Evolutionary conservation across 1,284 basidiomycete species (phyloP).

Genomic region (Amylostereum areolatum): DNA sequence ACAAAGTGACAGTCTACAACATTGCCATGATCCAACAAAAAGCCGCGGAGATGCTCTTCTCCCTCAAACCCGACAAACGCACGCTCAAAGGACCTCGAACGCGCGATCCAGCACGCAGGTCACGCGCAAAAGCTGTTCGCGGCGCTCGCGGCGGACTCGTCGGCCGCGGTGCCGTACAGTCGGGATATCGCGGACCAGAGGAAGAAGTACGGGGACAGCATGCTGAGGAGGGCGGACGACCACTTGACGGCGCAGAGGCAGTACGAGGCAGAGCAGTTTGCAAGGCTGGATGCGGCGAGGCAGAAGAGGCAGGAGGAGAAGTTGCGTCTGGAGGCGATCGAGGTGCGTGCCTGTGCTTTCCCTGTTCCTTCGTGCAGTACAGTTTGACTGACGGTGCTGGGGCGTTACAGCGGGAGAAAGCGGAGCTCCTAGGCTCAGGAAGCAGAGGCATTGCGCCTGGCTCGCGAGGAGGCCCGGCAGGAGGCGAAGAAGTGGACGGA

Average conservation of each 20-base stretch:
- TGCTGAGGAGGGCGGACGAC: conserved; percentile 76
- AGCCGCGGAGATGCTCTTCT: conserved; percentile 82
- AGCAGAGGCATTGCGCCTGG: conserved; percentile 68
- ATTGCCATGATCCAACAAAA: conserved; percentile 97
- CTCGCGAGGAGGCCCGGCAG: conserved; percentile 70
- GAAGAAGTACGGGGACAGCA: conserved; percentile 79
- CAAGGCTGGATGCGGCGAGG: conserved; percentile 69
- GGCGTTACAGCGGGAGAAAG: conserved; percentile 51
- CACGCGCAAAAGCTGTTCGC: conserved; percentile 88
- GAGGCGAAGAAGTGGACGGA: conserved; percentile 73
- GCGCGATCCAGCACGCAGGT: conserved; percentile 76
- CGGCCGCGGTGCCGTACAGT: conserved; percentile 73
- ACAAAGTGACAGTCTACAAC: conserved; percentile 89
- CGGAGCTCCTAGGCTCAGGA: conserved; percentile 52
- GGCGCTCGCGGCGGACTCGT: conserved; percentile 70
- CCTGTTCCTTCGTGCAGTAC: neutral
- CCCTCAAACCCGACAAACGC: conserved; percentile 68
- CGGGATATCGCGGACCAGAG: conserved; percentile 85
- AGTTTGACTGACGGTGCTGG: neutral
- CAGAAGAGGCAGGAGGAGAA: conserved; percentile 63
- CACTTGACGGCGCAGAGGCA: conserved; percentile 69
- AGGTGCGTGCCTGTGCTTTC: conserved; percentile 35
- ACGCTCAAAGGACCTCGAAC: conserved; percentile 73
- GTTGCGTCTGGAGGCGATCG: conserved; percentile 49
- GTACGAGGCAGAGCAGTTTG: conserved; percentile 69